phyloP scores from a whole-genome alignment of 495 filamentous ascomycete genomes.

The Parmelia sp. region DNA sequence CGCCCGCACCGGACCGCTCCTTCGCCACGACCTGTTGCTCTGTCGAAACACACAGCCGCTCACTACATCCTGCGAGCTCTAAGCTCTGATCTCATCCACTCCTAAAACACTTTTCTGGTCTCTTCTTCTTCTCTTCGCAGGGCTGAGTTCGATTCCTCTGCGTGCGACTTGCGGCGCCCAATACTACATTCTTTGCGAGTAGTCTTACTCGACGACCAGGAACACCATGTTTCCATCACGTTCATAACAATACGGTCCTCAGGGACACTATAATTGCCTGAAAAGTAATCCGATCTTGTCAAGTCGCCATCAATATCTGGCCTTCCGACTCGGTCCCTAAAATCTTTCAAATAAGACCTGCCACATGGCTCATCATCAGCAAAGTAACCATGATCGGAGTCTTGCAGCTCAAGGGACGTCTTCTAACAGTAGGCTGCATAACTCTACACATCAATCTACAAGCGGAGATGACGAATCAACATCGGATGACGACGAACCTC shows the following conservation, averaged over 20 bases:
- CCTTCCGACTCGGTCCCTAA: neutral
- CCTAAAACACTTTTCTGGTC: neutral
- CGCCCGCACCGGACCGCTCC: slow-evolving; percentile 6
- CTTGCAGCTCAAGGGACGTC: slow-evolving; percentile 8
- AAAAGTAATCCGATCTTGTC: neutral
- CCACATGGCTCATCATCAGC: slow-evolving; percentile 20
- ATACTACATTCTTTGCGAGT: slow-evolving; percentile 13
- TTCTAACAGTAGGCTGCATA: slow-evolving; percentile 2
- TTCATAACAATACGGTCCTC: slow-evolving; percentile 33
- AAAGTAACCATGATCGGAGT: slow-evolving; percentile 7
- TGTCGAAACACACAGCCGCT: slow-evolving; percentile 10
- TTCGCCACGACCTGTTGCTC: slow-evolving; percentile 6
- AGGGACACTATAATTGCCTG: slow-evolving; percentile 25
- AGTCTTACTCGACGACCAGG: slow-evolving; percentile 18
- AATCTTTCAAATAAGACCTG: neutral
- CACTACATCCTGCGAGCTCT: slow-evolving; percentile 4
- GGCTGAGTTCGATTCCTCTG: slow-evolving; percentile 11
- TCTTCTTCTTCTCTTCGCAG: neutral
- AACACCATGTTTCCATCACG: slow-evolving; percentile 28
- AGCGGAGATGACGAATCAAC: slow-evolving; percentile 22
- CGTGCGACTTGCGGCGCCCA: neutral
- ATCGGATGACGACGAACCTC: slow-evolving; percentile 49
- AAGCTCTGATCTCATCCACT: slow-evolving; percentile 8
- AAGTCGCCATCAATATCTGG: neutral
- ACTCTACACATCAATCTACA: slow-evolving; percentile 2